Evolutionary conservation across 768 basidiomycete species (phyloP), one percentile per base, ranked within the genome.

Genomic region (Pleurotus eryngii): DNA sequence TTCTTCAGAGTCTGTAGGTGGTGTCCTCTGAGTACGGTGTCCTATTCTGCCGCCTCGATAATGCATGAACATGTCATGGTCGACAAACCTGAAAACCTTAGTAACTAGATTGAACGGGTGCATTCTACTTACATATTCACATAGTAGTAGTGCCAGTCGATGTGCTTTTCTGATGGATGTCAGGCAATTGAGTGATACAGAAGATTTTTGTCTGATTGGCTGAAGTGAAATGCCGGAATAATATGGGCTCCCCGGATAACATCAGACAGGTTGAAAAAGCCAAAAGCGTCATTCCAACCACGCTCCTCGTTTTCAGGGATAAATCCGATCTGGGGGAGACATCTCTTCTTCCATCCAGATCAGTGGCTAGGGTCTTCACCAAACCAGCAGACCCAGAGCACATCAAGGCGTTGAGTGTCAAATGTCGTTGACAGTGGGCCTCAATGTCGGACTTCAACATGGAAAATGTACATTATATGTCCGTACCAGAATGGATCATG

Each of bases 131-230:
- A 77, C 76, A 71, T 66, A 30, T 68, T 70, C 4, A 78, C 71
- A 65, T 70, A 73, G 55, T 66, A 72, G 50, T 62, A 67, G 4
- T 55, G 46, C 65, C 68, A 77, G 49, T 77, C 62, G 22, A 47
- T 37, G 35, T 61, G 49, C 6, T 43, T 53, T 15, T 57, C 57
- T 26, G 17, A 14, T 45, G 35, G 27, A 11, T 17, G 37, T 38
- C 49, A 40, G 11, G 49, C 59, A 39, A 60, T 20, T 7, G 30
- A 54, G 8, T 35, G 40, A 27, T 27, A 27, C 9, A 43, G 42
- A 7, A 56, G 26, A 14, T 43, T 26, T 46, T 39, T 17, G 12
- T 26, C 24, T 53, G 49, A 27, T 27, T 11, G 48, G 15, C 61
- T 59, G 38, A 38, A 49, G 15, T 27, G 18, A 47, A 62, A 62